phyloP scores from a whole-genome alignment of 2,329 filamentous ascomycete species.

The Botrytis byssoidea region DNA sequence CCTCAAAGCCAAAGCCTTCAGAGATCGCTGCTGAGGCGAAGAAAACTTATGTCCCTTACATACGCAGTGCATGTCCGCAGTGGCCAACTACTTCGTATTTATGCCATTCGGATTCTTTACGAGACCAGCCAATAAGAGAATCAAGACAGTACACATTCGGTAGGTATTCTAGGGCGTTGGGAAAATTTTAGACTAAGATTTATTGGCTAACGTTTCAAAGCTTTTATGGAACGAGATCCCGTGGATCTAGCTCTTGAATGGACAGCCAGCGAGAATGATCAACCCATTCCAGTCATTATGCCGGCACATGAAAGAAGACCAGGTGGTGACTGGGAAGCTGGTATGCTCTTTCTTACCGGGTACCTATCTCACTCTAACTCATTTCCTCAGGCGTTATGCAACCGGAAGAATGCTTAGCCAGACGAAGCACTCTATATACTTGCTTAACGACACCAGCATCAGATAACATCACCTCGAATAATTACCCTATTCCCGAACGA shows the following conservation, averaged over 20 bases:
- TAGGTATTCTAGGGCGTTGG: constrained; percentile 35
- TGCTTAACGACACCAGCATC: constrained; percentile 62
- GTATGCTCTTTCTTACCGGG: constrained; percentile 36
- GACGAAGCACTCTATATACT: constrained; percentile 70
- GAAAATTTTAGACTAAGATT: not conserved
- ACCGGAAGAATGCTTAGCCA: constrained; percentile 71
- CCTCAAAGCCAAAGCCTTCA: constrained; percentile 60
- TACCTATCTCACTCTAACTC: constrained; percentile 17
- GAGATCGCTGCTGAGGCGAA: constrained; percentile 75
- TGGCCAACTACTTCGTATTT: constrained; percentile 61
- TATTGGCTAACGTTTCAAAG: constrained; percentile 24
- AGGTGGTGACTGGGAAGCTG: constrained; percentile 77
- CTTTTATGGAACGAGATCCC: constrained; percentile 57
- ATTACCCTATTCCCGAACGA: constrained; percentile 70
- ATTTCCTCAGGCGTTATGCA: constrained; percentile 50
- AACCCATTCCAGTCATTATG: constrained; percentile 40
- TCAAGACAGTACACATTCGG: constrained; percentile 45
- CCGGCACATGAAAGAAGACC: constrained; percentile 70
- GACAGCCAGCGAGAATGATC: constrained; percentile 38
- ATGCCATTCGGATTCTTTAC: constrained; percentile 46
- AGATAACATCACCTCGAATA: constrained; percentile 45
- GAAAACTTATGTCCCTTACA: constrained; percentile 63
- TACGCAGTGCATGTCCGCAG: constrained; percentile 55
- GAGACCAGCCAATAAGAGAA: constrained; percentile 29
- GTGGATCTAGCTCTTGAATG: constrained; percentile 61